These are phyloP conservation scores for Chlorella sp. DNA, from an alignment of 139 green algal species.

Conservation along the genomic window DNA sequence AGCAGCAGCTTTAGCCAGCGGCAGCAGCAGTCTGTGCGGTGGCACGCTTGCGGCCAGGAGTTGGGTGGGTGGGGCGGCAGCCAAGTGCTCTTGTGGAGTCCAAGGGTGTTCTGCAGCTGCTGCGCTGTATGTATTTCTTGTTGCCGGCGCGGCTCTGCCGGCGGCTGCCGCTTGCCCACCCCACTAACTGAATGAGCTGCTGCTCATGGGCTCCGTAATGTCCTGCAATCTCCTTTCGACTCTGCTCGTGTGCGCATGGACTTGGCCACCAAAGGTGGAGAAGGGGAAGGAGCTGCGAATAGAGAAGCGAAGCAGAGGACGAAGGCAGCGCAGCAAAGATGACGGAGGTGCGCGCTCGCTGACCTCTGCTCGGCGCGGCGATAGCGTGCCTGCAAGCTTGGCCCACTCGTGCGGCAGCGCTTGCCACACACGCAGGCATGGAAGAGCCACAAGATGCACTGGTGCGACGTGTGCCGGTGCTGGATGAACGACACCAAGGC, in stretches of 20 bases:
- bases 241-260: neutral
- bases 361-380: neutral
- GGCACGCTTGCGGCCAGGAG: too few relatives aligned
- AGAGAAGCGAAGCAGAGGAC: neutral
- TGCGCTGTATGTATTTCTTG: too few relatives aligned
- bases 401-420: neutral
- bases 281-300: neutral
- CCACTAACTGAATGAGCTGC: too few relatives aligned
- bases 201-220: neutral
- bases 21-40: too few relatives aligned
- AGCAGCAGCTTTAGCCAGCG: too few relatives aligned
- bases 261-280: neutral
- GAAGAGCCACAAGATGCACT: neutral
- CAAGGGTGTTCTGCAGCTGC: too few relatives aligned
- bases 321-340: neutral
- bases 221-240: neutral
- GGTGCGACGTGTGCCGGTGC: constrained; percentile 42
- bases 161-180: too few relatives aligned
- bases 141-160: too few relatives aligned
- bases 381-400: neutral
- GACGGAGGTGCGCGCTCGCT: constrained; percentile 2
- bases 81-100: too few relatives aligned
- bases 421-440: neutral
- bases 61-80: too few relatives aligned
- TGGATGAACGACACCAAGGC: constrained; percentile 54